These are phyloP conservation scores for Cutaneotrichosporon sp. DNA, from an alignment of 1,284 basidiomycete genomes.

Conservation along the genomic window DNA sequence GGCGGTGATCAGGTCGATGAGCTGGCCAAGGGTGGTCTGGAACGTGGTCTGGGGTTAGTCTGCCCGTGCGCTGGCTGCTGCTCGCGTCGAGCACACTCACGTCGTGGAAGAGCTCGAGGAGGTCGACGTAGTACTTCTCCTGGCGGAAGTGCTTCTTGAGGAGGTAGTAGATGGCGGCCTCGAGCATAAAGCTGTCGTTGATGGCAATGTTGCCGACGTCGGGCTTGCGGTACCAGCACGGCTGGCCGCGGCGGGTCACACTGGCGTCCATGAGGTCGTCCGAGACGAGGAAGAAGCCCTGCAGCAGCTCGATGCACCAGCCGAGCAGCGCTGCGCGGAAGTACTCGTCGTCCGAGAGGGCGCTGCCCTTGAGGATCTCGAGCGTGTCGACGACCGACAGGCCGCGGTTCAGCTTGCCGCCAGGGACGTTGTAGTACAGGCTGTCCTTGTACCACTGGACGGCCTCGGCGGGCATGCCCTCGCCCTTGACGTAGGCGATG, in stretches of 20 bases:
- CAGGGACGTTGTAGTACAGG: slow-evolving; percentile 91
- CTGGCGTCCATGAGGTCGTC: slow-evolving; percentile 97
- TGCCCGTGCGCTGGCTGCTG: neutral
- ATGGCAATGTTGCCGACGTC: slow-evolving; percentile 84
- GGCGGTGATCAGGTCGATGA: slow-evolving; percentile 93
- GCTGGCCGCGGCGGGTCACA: slow-evolving; percentile 94
- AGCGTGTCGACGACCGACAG: slow-evolving; percentile 92
- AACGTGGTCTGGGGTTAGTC: slow-evolving; percentile 64
- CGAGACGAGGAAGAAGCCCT: slow-evolving; percentile 96
- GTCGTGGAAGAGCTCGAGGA: slow-evolving; percentile 90
- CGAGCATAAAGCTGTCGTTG: slow-evolving; percentile 97
- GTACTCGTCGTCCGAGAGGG: slow-evolving; percentile 75
- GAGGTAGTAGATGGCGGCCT: slow-evolving; percentile 88
- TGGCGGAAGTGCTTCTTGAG: slow-evolving; percentile 84
- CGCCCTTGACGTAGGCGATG: slow-evolving; percentile 64
- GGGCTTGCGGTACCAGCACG: slow-evolving; percentile 86
- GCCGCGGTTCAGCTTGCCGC: slow-evolving; percentile 95
- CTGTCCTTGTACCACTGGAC: slow-evolving; percentile 77
- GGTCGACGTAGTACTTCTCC: slow-evolving; percentile 80
- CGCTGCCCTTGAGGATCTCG: slow-evolving; percentile 76
- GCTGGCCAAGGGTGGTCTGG: slow-evolving; percentile 94
- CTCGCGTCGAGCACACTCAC: slow-evolving; percentile 45
- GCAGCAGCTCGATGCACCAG: slow-evolving; percentile 97
- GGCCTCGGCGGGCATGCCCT: slow-evolving; percentile 80
- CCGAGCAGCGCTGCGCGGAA: slow-evolving; percentile 86